Percentiles rank a stretch among this genome's conserved stretches.
These are phyloP conservation scores for Fusarium sublunatum DNA, from an alignment of 2,329 filamentous ascomycete species.

Conservation along the genomic window DNA sequence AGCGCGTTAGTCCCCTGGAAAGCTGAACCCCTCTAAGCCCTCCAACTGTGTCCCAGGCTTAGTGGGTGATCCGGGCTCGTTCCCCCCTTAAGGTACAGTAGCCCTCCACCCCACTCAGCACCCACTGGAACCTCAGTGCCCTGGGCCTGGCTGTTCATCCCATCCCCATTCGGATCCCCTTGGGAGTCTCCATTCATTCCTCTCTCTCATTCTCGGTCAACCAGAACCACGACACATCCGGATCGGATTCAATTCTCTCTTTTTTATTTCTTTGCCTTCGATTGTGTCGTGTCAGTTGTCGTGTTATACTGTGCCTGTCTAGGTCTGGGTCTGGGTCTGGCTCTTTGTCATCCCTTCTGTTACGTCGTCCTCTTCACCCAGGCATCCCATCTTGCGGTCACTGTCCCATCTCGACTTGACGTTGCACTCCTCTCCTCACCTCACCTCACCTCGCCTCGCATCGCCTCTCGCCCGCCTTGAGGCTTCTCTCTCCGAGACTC, in stretches of 20 bases:
- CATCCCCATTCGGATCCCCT: slow-evolving; percentile 41
- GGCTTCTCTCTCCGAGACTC: slow-evolving; percentile 21
- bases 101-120: slow-evolving; percentile 4
- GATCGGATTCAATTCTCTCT: slow-evolving; percentile 35
- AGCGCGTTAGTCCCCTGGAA: slow-evolving; percentile 33
- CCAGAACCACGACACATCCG: slow-evolving; percentile 39
- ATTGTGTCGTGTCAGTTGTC: slow-evolving; percentile 10
- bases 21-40: slow-evolving; percentile 26
- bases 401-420: slow-evolving; percentile 27
- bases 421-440: slow-evolving; percentile 24
- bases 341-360: slow-evolving; percentile 22
- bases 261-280: slow-evolving; percentile 33
- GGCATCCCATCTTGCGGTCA: slow-evolving; percentile 20
- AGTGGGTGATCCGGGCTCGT: slow-evolving; percentile 33
- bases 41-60: slow-evolving; percentile 35
- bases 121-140: slow-evolving; percentile 13
- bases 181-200: slow-evolving; percentile 42
- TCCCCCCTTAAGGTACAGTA: slow-evolving; percentile 4
- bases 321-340: slow-evolving; percentile 5
- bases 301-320: background rate
- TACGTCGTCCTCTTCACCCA: slow-evolving; percentile 18
- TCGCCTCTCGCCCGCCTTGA: slow-evolving; percentile 28
- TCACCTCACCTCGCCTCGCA: slow-evolving; percentile 9
- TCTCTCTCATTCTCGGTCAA: slow-evolving; percentile 35
- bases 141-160: slow-evolving; percentile 40